Evolutionary conservation across 1,284 basidiomycete genomes (phyloP).

Genomic region (Rhodotorula glutinis): DNA sequence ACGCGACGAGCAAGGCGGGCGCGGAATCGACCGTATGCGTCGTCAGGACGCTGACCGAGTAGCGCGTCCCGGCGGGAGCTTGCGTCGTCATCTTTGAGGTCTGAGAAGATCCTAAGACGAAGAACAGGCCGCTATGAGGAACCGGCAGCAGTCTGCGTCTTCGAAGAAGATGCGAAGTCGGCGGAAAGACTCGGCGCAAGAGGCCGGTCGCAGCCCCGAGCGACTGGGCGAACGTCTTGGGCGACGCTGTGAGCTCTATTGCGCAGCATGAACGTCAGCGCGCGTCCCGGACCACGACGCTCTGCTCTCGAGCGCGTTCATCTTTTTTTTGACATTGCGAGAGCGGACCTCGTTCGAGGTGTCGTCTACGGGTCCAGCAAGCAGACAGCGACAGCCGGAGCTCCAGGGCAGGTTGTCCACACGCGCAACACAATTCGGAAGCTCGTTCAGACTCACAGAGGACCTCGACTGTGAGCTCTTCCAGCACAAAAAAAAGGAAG

Average conservation of each 20-base stretch:
- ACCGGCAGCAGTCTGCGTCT: too few species aligned
- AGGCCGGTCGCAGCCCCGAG: constrained; percentile 6
- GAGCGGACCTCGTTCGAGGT: too few species aligned
- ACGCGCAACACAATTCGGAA: too few species aligned
- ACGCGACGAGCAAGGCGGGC: constrained; percentile 39
- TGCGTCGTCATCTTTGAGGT: constrained; percentile 3
- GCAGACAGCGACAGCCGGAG: too few species aligned
- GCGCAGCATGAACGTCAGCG: neutral
- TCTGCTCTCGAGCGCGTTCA: neutral
- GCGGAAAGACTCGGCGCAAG: constrained; percentile 1
- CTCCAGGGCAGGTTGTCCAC: too few species aligned
- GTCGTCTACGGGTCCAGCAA: too few species aligned
- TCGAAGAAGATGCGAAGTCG: neutral
- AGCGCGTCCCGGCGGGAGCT: constrained; percentile 22
- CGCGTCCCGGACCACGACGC: neutral
- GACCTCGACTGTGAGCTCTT: too few species aligned
- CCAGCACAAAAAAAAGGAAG: too few species aligned
- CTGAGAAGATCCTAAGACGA: too few species aligned
- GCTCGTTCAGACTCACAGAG: too few species aligned
- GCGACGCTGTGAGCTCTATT: neutral
- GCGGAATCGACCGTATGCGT: constrained; percentile 33
- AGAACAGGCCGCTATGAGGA: too few species aligned
- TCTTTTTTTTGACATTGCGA: neutral
- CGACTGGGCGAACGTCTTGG: constrained; percentile 6
- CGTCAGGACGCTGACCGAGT: constrained; percentile 30